phyloP scores from a whole-genome alignment of 2,329 filamentous ascomycete species.

The Penicillium paneum region DNA sequence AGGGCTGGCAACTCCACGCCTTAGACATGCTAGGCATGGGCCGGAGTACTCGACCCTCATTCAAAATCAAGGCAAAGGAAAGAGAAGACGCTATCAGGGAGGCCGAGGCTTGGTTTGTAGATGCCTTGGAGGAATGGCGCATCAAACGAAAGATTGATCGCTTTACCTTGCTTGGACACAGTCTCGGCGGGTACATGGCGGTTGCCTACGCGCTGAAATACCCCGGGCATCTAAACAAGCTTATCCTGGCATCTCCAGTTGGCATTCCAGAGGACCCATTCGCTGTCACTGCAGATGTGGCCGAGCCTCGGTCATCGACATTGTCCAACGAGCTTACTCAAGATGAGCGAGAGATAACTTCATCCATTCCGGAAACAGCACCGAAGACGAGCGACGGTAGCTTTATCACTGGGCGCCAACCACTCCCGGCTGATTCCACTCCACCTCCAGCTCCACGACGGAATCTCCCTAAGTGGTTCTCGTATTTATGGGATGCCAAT shows the following conservation, averaged over 20 bases:
- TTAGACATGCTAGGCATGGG: constrained; percentile 97
- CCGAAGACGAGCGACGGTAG: constrained; percentile 51
- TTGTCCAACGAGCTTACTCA: constrained; percentile 76
- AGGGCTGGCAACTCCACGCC: constrained; percentile 85
- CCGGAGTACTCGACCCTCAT: constrained; percentile 76
- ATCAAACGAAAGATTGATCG: constrained; percentile 82
- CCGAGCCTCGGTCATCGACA: constrained; percentile 70
- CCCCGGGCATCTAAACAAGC: constrained; percentile 87
- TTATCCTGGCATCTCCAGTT: constrained; percentile 91
- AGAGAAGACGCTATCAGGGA: constrained; percentile 76
- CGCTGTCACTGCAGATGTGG: constrained; percentile 75
- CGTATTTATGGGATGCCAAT: constrained; percentile 95
- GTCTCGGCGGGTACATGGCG: constrained; percentile 89
- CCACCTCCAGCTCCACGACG: constrained; percentile 52
- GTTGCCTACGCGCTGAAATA: constrained; percentile 96
- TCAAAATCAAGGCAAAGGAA: constrained; percentile 80
- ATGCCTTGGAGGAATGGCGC: constrained; percentile 95
- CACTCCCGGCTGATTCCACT: constrained; percentile 36
- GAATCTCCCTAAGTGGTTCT: constrained; percentile 78
- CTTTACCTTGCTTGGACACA: constrained; percentile 91
- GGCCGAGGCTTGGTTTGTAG: constrained; percentile 93
- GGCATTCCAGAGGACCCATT: constrained; percentile 94
- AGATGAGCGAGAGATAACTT: constrained; percentile 56
- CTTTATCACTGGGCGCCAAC: constrained; percentile 49
- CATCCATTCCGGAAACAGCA: constrained; percentile 21